phyloP scores from a whole-genome alignment of 208 protist genomes.

The Trypanosoma conorhini region DNA sequence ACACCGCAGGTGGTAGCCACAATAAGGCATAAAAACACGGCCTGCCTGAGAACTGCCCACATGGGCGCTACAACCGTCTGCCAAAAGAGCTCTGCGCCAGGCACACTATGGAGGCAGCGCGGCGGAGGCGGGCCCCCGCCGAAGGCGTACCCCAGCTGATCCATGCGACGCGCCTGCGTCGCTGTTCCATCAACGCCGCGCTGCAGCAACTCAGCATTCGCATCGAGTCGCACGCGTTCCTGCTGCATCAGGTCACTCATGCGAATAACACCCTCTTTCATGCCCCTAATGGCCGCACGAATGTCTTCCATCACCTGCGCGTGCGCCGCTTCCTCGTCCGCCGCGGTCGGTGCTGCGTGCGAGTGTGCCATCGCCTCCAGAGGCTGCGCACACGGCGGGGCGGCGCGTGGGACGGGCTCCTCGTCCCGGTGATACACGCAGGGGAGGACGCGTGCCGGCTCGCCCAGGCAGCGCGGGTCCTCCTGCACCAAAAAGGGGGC shows the following conservation, averaged over 20 bases:
- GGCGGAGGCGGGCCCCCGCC: conserved; percentile 25
- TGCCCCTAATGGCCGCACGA: conserved; percentile 40
- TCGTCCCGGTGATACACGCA: conserved; percentile 14
- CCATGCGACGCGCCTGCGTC: conserved; percentile 34
- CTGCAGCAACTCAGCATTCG: conserved; percentile 48
- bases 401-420: neutral
- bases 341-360: neutral
- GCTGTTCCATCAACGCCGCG: conserved; percentile 39
- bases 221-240: conserved; percentile 40
- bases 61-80: conserved; percentile 47
- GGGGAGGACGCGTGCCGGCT: neutral
- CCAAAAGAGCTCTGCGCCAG: conserved; percentile 55
- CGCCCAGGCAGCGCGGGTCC: neutral
- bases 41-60: conserved; percentile 61
- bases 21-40: conserved; percentile 41
- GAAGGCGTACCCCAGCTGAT: conserved; percentile 25
- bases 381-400: neutral
- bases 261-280: conserved; percentile 59
- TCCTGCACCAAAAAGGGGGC: conserved; percentile 24
- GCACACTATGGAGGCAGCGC: conserved; percentile 32
- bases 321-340: conserved; percentile 19
- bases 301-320: conserved; percentile 60
- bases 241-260: conserved; percentile 61
- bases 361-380: conserved; percentile 25
- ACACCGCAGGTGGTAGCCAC: conserved; percentile 34